Evolutionary conservation across 192 early-diverging fungal species (phyloP), one percentile per base, ranked within the genome.

Genomic region (Glomus cerebriforme): DNA sequence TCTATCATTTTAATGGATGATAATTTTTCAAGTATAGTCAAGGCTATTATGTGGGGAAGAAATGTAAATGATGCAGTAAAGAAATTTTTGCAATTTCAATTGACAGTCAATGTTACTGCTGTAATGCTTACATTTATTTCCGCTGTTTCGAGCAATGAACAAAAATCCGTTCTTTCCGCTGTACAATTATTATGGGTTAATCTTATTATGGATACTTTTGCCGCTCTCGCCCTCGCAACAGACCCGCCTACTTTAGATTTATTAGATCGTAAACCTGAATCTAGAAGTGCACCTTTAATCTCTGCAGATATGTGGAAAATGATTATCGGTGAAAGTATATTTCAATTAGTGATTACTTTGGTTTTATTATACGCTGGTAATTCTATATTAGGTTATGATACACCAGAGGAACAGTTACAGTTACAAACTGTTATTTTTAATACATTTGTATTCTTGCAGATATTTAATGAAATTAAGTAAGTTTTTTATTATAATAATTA

Each of bases 191-290:
- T 99, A 68, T 99, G 97, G 97, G 95, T 99, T 64, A 99, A 99
- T 84, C 86, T 99, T 79, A 99, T 99, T 59, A 99, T 99, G 98
- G 97, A 99, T 87, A 96, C 97, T 1, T 89, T 99, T 82, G 98
- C 98, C 2, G 96, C 98, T 19, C 90, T 99, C 27, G 98, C 97
- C 0, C 89, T 98, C 47, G 97, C 98, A 5, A 98, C 98, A 19
- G 98, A 99, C 79, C 92, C 93, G 62, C 97, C 98, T 1, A 93
- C 92, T 1, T 81, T 82, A 6, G 93, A 92, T n/a, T 81, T 99
- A 31, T 88, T 99, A 34, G 86, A 97, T 39, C 91, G 97, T 71
- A 89, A 90, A 15, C 97, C 98, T 17, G 93, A 97, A 73, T 87
- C 92, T 72, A 87, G 90, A 35, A 87, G 84, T n/a, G 92, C 95